phyloP scores from a whole-genome alignment of 495 filamentous ascomycete species.

The Lentithecium fluviatile region DNA sequence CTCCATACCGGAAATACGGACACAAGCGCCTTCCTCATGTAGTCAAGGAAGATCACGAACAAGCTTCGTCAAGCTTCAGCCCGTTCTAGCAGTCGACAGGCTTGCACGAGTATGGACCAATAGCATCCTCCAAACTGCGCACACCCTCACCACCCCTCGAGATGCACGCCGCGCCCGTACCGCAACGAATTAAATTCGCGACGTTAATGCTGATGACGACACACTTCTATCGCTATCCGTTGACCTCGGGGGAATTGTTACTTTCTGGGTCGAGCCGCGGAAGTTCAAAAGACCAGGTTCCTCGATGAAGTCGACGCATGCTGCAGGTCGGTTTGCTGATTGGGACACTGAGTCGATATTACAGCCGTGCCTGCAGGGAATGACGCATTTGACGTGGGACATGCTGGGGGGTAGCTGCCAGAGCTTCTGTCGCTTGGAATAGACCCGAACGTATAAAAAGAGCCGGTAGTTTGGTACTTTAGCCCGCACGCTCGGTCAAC shows the following conservation, averaged over 20 bases:
- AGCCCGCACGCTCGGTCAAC: neutral
- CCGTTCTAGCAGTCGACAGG: neutral
- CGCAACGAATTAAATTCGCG: too few species aligned
- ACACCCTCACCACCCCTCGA: slow-evolving; percentile 4
- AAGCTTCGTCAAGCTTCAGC: slow-evolving; percentile 13
- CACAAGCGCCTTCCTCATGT: too few species aligned
- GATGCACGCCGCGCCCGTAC: too few species aligned
- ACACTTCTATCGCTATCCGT: too few species aligned
- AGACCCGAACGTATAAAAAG: slow-evolving; percentile 13
- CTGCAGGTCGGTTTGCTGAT: slow-evolving; percentile 2
- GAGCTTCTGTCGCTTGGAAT: neutral
- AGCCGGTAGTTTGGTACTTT: neutral
- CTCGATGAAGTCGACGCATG: neutral
- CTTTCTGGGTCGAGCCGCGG: neutral
- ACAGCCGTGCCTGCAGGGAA: slow-evolving; percentile 19
- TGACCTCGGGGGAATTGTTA: too few species aligned
- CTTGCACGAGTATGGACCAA: slow-evolving; percentile 1
- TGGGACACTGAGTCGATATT: neutral
- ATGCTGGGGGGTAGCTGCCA: neutral
- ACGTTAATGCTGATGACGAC: neutral
- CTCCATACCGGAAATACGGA: too few species aligned
- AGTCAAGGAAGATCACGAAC: too few species aligned
- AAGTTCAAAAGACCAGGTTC: slow-evolving; percentile 5
- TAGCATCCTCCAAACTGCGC: slow-evolving; percentile 3
- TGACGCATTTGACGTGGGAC: slow-evolving; percentile 8